Evolutionary conservation across 331 rosid genomes (phyloP), one percentile per base, ranked within the genome.

Genomic region (Dryas integrifolia): DNA sequence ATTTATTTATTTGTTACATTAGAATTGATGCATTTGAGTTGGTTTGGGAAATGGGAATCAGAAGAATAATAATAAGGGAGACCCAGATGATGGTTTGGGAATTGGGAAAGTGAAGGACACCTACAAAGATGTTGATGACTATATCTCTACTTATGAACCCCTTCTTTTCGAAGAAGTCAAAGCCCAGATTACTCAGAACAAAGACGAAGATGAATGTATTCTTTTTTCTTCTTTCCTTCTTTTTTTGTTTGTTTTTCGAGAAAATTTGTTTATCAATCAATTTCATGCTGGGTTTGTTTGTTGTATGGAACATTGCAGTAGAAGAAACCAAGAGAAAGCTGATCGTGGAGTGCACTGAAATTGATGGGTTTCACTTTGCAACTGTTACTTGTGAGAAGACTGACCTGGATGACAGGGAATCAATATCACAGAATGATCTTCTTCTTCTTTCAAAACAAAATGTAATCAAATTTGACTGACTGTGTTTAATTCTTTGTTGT

Each of bases 111-210:
- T 85, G 69, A 87, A 93, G 74, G 66, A 49, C 9, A 45, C 59
- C 6, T 93, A 93, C 83, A 80, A 85, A 18, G 90, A 89, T 15
- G 82, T 88, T 58, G 91, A 87, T 69, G 97, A 93, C 58, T 93
- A 93, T 76, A 80, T 84, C 78, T 85, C 89, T 38, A 91, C 98
- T 2, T 93, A 85, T 55, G 96, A 89, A 79, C 97, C 97, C 21
- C 92, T 93, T 60, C 39, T 93, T 15, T 88, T 91, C 41, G 96
- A 89, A 81, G 98, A 93, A 85, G 87, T 89, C 65, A 93, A 88
- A 80, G 82, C 98, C 39, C 96, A 93, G 79, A 89, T 93, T 52
- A 72, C 75, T 56, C 73, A 79, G 82, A 80, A 80, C 57, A 77
- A 78, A 48, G 92, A 89, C 35, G 85, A 79, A 9, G 88, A 86